phyloP scores from a whole-genome alignment of 371 early-diverging fungal species.

The Ecytonucleospora hepatopenaei region DNA sequence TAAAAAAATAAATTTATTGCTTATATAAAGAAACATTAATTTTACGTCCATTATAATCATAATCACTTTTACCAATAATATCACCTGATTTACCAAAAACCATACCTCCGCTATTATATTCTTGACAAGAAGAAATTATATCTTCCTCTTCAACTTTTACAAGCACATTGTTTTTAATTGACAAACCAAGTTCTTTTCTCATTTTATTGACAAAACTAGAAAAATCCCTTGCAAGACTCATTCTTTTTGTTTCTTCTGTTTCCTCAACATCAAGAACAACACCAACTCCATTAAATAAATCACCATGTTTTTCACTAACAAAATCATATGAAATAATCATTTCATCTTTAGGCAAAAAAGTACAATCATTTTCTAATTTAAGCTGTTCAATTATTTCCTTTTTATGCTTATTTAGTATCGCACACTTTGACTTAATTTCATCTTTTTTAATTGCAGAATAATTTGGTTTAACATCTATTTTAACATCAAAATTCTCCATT shows the following conservation, averaged over 20 bases:
- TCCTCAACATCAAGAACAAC: slow-evolving; percentile 72
- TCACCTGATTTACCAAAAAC: too few relatives aligned
- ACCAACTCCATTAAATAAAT: slow-evolving; percentile 57
- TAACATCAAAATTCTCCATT: slow-evolving; percentile 21
- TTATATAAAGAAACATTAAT: too few relatives aligned
- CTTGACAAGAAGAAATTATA: too few relatives aligned
- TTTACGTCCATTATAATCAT: too few relatives aligned
- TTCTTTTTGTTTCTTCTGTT: slow-evolving; percentile 70
- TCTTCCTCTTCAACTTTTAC: slow-evolving; percentile 10
- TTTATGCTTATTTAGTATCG: slow-evolving; percentile 25
- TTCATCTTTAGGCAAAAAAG: slow-evolving; percentile 23
- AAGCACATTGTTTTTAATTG: slow-evolving; percentile 34
- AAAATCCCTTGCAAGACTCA: slow-evolving; percentile 85
- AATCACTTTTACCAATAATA: too few relatives aligned
- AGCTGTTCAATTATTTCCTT: slow-evolving; percentile 29
- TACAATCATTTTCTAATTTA: background rate
- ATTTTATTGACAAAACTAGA: slow-evolving; percentile 90
- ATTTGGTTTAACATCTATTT: slow-evolving; percentile 40
- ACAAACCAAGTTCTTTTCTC: slow-evolving; percentile 69
- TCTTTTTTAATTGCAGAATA: slow-evolving; percentile 43
- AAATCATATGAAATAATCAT: slow-evolving; percentile 39
- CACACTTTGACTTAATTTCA: slow-evolving; percentile 33
- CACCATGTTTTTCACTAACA: slow-evolving; percentile 11
- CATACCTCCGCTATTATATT: too few relatives aligned
- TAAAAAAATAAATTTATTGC: too few relatives aligned